Evolutionary conservation across 2,329 filamentous ascomycete genomes (phyloP).

Genomic region (Biscogniauxia marginata): DNA sequence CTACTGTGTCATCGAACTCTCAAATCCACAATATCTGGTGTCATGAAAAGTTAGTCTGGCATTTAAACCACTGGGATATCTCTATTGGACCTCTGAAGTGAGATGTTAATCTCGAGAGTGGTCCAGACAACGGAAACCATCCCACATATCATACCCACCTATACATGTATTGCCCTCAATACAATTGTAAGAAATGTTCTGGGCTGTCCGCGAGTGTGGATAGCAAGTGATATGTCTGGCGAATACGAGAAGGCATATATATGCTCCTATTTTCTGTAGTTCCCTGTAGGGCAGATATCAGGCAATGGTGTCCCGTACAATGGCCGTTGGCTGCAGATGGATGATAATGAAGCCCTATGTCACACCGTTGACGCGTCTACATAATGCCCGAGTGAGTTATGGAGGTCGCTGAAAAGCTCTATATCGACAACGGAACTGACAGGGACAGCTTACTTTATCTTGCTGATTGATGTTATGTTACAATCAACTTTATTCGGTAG

Average conservation of each 20-base stretch:
- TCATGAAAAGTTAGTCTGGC: background rate
- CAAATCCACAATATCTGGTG: background rate
- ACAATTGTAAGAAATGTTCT: background rate
- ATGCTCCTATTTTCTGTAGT: too few relatives aligned
- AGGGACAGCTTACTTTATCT: background rate
- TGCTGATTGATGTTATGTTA: background rate
- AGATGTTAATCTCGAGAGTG: background rate
- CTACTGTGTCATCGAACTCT: background rate
- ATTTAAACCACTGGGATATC: background rate
- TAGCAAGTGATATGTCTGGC: background rate
- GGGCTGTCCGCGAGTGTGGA: background rate
- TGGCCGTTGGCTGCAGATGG: too few relatives aligned
- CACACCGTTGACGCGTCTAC: too few relatives aligned
- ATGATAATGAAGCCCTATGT: background rate
- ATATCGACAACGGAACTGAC: background rate
- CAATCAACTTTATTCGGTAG: background rate
- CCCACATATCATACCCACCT: background rate
- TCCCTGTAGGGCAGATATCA: too few relatives aligned
- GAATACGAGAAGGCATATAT: background rate
- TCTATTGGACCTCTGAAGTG: background rate
- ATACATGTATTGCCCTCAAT: background rate
- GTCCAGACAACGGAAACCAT: background rate
- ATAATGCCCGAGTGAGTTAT: too few relatives aligned
- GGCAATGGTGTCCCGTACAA: background rate
- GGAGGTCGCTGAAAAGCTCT: too few relatives aligned